Base-by-base conservation (phyloP, 2,329 filamentous ascomycete genomes). In the Ophiostoma triangulosporum region DNA sequence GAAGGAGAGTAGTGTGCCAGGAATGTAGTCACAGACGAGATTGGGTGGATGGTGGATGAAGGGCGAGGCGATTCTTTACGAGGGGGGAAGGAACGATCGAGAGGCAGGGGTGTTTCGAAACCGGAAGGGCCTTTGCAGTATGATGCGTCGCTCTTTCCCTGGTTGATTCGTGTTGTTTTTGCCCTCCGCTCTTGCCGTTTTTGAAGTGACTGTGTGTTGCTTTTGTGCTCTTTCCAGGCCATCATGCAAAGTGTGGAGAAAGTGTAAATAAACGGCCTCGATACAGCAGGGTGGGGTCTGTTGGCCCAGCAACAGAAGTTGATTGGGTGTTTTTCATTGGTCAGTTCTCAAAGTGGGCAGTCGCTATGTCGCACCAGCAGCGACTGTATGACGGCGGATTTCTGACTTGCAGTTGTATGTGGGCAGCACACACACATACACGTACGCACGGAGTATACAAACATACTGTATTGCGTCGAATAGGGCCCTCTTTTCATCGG, bases 191-290 rank as follows among this genome's bases (percentile, higher is more conserved):
- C 46, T 20, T 48, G 32, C 46, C 46, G 27, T 24, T 43, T 43
- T 43, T 45, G n/a, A n/a, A n/a, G n/a, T n/a, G n/a, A n/a, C n/a
- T n/a, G n/a, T n/a, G 14, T 46, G 22, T 29, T 15, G 8, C 20
- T 48, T 32, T 31, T 29, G 29, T 31, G 29, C 27, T 48, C 17
- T 22, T 24, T 17, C 43, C 27, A 48, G 46, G 14, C 27, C 29
- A 32, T 14, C 29, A 50, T 22, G 32, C 14, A 38, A 33, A 50
- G 31, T 35, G 38, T 26, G 50, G 45, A 50, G 48, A 53, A 38
- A 38, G 48, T 51, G 53, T 55, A 55, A 55, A 55, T 55, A 48
- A 52, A 43, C 24, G 45, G 38, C 26, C 33, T 31, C 50, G 45
- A 48, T 27, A 48, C 45, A 33, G 43, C 31, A 33, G 38, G 43